Base-by-base conservation (phyloP, 768 basidiomycete genomes). In the Lactarius akahatsu region DNA sequence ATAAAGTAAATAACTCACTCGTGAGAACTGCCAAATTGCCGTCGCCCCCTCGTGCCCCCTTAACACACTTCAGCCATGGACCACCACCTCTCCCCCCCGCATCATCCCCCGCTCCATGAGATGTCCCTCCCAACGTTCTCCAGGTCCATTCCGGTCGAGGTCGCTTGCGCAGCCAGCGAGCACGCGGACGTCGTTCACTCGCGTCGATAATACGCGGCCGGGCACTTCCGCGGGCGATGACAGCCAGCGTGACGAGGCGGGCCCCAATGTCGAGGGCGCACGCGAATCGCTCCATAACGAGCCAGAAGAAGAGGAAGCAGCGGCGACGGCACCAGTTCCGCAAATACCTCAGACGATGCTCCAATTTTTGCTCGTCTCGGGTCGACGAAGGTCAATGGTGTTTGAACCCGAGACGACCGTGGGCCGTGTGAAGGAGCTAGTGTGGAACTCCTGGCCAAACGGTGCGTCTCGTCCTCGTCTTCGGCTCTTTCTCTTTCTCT, bases 371-470 rank as follows among this genome's bases (percentile, higher is more conserved):
- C 80, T 91, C 59, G 83, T 91, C 32, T 86, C 89, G 0, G 90
- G 91, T 0, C 77, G 81, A 50, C 79, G 90, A 67, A 80, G 86
- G 68, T 85, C 86, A 0, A 90, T 92, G 84, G 78, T 82, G 0
- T 93, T 93, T 70, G 89, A 90, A 34, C 89, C 90, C 15, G 85
- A 85, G 70, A 89, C 84, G 26, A 88, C 89, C 0, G 78, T 92
- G 38, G 89, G 89, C 20, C 80, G 91, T 70, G 87, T 91, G 34
- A 92, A 92, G 76, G 91, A 93, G 77, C 82, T 93, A 57, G 84
- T 88, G 43, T 92, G 91, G 91, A 90, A 87, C 77, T 83, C 85
- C 40, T 93, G 91, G 91, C 89, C 89, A 34, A 77, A 79, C 71
- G 90, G 90, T 87, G 68, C 72, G 83, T 77, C 36, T 43, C 38